These are phyloP conservation scores for Yamadazyma atmosphaerica DNA, from an alignment of 1,139 yeast species.

Conservation along the genomic window DNA sequence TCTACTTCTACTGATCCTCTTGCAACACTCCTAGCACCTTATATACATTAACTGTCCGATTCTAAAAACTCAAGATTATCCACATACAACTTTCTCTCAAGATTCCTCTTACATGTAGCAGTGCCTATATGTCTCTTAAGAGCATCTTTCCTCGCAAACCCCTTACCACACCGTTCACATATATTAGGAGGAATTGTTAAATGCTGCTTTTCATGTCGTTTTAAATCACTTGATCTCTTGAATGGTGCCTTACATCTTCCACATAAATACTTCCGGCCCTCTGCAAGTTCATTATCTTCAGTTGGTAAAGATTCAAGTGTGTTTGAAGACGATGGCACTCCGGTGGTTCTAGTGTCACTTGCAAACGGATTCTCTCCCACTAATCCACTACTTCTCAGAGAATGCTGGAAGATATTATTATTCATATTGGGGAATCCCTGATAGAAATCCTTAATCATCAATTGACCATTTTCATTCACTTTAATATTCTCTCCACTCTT, in stretches of 20 bases:
- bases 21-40: neutral
- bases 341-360: neutral
- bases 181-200: conserved; percentile 62
- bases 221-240: conserved; percentile 62
- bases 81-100: conserved; percentile 45
- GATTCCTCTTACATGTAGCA: conserved; percentile 68
- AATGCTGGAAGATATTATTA: conserved; percentile 36
- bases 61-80: conserved; percentile 34
- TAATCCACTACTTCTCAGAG: conserved; percentile 8
- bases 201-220: conserved; percentile 65
- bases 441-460: conserved; percentile 46
- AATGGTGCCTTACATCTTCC: conserved; percentile 54
- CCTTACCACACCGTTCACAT: conserved; percentile 74
- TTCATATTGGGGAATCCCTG: conserved; percentile 45
- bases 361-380: conserved; percentile 10
- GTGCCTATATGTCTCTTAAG: conserved; percentile 72
- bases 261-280: conserved; percentile 41
- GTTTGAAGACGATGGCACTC: too few species aligned
- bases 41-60: neutral
- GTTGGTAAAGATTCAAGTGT: too few species aligned
- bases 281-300: conserved; percentile 6
- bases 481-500: conserved; percentile 33
- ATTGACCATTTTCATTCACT: conserved; percentile 43
- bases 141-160: conserved; percentile 82
- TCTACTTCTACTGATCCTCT: too few species aligned